Evolutionary conservation across 306 rosid genomes (phyloP), one percentile per base, ranked within the genome.

Genomic region (Astragalus glycyphyllos): DNA sequence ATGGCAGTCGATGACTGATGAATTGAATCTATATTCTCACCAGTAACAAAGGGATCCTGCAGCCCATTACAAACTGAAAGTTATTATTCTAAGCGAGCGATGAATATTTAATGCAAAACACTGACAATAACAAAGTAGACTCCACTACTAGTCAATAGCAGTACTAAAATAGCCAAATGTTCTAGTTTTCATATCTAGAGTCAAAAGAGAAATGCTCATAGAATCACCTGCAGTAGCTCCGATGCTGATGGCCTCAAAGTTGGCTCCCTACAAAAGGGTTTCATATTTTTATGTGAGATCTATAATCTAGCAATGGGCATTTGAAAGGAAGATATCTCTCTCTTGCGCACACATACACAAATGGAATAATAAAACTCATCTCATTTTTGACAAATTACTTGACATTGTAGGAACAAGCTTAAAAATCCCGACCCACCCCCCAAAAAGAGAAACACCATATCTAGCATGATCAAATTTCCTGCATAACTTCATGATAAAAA

Each of bases 11-110:
- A n/a, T 58, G 79, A 61, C 55, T n/a, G 45, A 69, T 83, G 62
- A 81, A 58, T 72, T 68, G 82, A 76, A 74, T 83, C 82, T 74
- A 66, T 23, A 6, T 61, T 55, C 71, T 87, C 74, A 6, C 99
- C 93, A 7, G 91, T 86, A 54, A 91, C 96, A 91, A 91, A 95
- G 73, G 90, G 93, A 82, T 91, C 97, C 99, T 95, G 89, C 88
- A 84, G 23, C 55, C 60, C 64, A 57, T 82, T 41, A 57, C 41
- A 84, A 71, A 84, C 42, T 31, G 13, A 42, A 55, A 49, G 65
- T 83, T 75, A 80, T 41, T 68, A 80, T 41, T 68, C 71, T 73
- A 38, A 26, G 54, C 23, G 13, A 14, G 57, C 23, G 58, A 68
- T n/a, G 67, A 60, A 74, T 71, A 55, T 59, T 20, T 6, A 68